Evolutionary conservation across 1,284 basidiomycete genomes (phyloP).

Genomic region (Apiotrichum domesticum): DNA sequence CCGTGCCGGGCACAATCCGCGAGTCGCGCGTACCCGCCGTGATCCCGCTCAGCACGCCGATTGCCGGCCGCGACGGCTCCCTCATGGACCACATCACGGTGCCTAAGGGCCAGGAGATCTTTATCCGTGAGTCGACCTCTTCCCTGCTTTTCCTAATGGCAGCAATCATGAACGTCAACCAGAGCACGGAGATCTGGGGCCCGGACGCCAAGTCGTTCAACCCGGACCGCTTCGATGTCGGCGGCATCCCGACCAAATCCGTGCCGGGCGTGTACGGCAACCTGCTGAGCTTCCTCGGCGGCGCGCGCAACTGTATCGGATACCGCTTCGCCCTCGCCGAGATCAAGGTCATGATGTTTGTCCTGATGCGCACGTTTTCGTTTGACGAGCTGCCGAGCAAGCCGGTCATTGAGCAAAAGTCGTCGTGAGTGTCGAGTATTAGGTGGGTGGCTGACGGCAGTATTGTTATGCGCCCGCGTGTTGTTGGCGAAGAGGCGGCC

Average conservation of each 20-base stretch:
- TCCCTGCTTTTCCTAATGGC: background rate
- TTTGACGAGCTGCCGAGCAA: constrained; percentile 51
- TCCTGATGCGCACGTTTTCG: constrained; percentile 55
- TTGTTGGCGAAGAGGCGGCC: constrained; percentile 36
- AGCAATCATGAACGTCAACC: constrained; percentile 57
- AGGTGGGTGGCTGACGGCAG: constrained; percentile 12
- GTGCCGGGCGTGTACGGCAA: constrained; percentile 61
- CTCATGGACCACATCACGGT: constrained; percentile 37
- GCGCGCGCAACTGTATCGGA: constrained; percentile 64
- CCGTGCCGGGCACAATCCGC: constrained; percentile 62
- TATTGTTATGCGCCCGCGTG: constrained; percentile 43
- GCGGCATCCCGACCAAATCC: constrained; percentile 37
- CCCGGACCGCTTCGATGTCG: constrained; percentile 27
- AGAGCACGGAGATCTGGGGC: constrained; percentile 59
- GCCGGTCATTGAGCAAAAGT: constrained; percentile 25
- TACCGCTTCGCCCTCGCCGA: constrained; percentile 65
- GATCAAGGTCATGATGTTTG: constrained; percentile 58
- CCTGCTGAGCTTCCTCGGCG: constrained; percentile 61
- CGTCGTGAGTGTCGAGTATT: background rate
- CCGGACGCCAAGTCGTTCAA: constrained; percentile 60
- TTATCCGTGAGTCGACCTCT: constrained; percentile 47
- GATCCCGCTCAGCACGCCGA: constrained; percentile 55
- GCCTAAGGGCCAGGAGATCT: constrained; percentile 34
- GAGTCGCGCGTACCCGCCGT: constrained; percentile 54
- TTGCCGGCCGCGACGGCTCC: constrained; percentile 44